Evolutionary conservation across 2,329 filamentous ascomycete species (phyloP).

Genomic region (Zalaria sp.): DNA sequence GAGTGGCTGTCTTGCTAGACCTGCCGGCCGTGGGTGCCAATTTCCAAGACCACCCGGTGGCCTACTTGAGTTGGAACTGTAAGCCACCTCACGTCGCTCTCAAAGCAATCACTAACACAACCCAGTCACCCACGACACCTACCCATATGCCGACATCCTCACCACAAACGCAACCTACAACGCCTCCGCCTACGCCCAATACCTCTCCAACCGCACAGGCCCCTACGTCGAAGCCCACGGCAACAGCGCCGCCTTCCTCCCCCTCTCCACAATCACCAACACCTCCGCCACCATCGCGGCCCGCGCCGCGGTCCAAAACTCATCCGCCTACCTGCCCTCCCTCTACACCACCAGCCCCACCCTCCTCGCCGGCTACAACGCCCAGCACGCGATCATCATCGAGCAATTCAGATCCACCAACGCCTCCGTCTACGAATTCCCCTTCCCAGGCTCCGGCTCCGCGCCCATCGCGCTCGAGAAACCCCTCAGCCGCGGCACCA

Average conservation of each 20-base stretch:
- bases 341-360: conserved; percentile 21
- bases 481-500: conserved; percentile 20
- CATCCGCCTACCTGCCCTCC: conserved; percentile 8
- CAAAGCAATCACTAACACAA: neutral
- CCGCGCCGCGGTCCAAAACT: conserved; percentile 6
- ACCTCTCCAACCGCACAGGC: conserved; percentile 12
- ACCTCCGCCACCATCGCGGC: conserved; percentile 4
- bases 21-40: conserved; percentile 20
- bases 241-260: conserved; percentile 11
- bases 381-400: conserved; percentile 37
- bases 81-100: neutral
- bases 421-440: conserved; percentile 33
- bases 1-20: conserved; percentile 16
- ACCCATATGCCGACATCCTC: conserved; percentile 14
- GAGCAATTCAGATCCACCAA: conserved; percentile 19
- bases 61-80: conserved; percentile 2
- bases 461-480: conserved; percentile 17
- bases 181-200: conserved; percentile 12
- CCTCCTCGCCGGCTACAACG: conserved; percentile 29
- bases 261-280: conserved; percentile 7
- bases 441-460: conserved; percentile 20
- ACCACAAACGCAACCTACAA: conserved; percentile 13
- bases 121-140: conserved; percentile 12
- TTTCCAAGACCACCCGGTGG: conserved; percentile 14
- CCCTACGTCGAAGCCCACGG: conserved; percentile 21